Percentiles rank a stretch among this genome's conserved stretches.
Conservation (phyloP, 1,139 yeast genomes). For the Geotrichum macrosporum region DNA sequence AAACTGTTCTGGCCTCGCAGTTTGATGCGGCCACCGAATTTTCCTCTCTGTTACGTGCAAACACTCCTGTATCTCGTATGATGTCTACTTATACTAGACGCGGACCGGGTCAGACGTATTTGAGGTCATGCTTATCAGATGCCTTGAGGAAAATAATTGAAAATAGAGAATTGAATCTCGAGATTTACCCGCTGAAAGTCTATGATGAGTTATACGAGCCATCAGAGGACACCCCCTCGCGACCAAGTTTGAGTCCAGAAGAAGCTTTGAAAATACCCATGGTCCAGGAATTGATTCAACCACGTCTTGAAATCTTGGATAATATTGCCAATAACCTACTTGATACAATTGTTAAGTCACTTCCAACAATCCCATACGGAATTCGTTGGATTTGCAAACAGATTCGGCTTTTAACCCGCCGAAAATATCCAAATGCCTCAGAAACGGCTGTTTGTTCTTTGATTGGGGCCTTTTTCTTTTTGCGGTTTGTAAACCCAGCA, state of each 20-base stretch:
- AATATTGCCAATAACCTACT: conserved; percentile 56
- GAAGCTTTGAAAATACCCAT: conserved; percentile 36
- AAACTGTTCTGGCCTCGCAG: conserved; percentile 40
- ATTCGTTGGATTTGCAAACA: conserved; percentile 70
- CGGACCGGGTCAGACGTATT: conserved; percentile 43
- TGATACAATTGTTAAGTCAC: conserved; percentile 55
- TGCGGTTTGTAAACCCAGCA: conserved; percentile 86
- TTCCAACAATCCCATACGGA: conserved; percentile 61
- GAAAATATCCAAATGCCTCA: conserved; percentile 60
- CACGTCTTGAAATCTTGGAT: conserved; percentile 38
- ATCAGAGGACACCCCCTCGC: conserved; percentile 26
- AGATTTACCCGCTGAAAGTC: conserved; percentile 40
- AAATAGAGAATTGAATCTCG: conserved; percentile 34
- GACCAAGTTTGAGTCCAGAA: conserved; percentile 31
- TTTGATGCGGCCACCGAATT: conserved; percentile 41
- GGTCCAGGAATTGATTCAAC: conserved; percentile 35
- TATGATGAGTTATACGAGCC: conserved; percentile 36
- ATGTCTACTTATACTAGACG: conserved; percentile 44
- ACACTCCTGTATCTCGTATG: conserved; percentile 44
- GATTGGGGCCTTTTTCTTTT: conserved; percentile 78
- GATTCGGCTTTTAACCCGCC: conserved; percentile 58
- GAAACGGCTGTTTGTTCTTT: conserved; percentile 50
- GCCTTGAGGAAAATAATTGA: conserved; percentile 36
- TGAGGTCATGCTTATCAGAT: conserved; percentile 36
- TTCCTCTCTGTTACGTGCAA: conserved; percentile 40